Evolutionary conservation across 345 rosid genomes (phyloP), one percentile per base, ranked within the genome.

Genomic region (Bruguiera sexangula): DNA sequence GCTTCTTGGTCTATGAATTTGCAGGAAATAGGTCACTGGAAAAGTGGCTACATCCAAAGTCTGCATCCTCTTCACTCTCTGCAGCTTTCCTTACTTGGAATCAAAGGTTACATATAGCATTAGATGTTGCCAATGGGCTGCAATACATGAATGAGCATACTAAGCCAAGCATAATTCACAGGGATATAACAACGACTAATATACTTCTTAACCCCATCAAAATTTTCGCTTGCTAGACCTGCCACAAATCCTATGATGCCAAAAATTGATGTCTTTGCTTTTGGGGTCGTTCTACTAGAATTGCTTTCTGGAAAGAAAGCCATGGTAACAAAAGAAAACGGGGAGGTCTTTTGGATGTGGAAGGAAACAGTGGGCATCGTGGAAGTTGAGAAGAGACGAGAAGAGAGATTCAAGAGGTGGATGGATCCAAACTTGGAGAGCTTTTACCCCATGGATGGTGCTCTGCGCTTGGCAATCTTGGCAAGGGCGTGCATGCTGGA

Each of bases 141-240:
- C 88, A 85, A 34, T 86, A 86, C 62, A 20, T 86, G 84, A 91
- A 86, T 48, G 91, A 88, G 34, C 91, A 83, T 73, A 77, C 81
- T 61, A 87, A 71, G 71, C 94, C 88, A 3, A 82, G 82, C 75
- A 70, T 86, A 18, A 75, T 79, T 62, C 89, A 86, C 72, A 67
- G 85, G 59, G 85, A 86, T 70, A 83, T 86, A 66, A 74, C 84
- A 48, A 72, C 84, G 24, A 78, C 76, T n/a, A 88, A 83, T 57
- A 73, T 88, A 71, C 86, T 85, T 68, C 77, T 88, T 1, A 89
- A 85, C 70, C 77, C 82, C 59, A 65, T 75, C 88, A 5, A 88
- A 83, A 71, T 85, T 86, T 79, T 83, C 82, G 1, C 46, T 85
- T 78, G 85, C 89, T 19, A 77, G 68, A 62, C 80, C 78, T 20